Percentiles rank a stretch among this genome's conserved stretches.
Evolutionary conservation across 176 grass and related monocot genomes (phyloP).

Genomic region (Areca catechu): DNA sequence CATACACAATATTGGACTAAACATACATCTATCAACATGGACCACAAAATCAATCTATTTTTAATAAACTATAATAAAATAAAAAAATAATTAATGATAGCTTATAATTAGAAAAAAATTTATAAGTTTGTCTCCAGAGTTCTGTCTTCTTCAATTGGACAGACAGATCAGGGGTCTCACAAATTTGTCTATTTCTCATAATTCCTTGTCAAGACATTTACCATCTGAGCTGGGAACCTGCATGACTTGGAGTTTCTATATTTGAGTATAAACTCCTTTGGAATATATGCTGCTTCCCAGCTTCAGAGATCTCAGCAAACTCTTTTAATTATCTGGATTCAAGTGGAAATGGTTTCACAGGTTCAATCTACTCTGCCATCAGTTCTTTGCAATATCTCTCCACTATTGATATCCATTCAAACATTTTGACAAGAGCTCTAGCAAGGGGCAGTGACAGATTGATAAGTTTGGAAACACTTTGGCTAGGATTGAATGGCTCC

Average conservation of each 20-base stretch:
- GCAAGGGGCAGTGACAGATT: constrained; percentile 52
- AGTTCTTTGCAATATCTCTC: constrained; percentile 40
- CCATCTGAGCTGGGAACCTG: constrained; percentile 61
- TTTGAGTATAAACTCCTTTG: constrained; percentile 47
- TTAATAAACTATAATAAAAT: too few relatives aligned
- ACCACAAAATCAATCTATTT: too few relatives aligned
- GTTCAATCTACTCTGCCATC: constrained; percentile 62
- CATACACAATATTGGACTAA: too few relatives aligned
- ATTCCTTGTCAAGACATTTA: constrained; percentile 48
- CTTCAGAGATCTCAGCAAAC: constrained; percentile 48
- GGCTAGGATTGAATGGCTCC: constrained; percentile 54
- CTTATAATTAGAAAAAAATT: too few relatives aligned
- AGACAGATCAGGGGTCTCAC: constrained; percentile 42
- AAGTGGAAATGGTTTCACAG: constrained; percentile 50
- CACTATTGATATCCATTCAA: constrained; percentile 72
- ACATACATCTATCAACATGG: too few relatives aligned
- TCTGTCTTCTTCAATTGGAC: constrained; percentile 45
- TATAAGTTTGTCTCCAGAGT: constrained; percentile 48
- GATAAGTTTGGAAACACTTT: constrained; percentile 35
- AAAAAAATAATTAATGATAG: too few relatives aligned
- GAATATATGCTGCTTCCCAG: constrained; percentile 31
- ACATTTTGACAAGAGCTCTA: constrained; percentile 53
- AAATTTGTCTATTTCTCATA: constrained; percentile 46
- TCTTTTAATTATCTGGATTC: constrained; percentile 65
- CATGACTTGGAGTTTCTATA: constrained; percentile 53